A percentile compares a stretch with the other conserved stretches of the same genome.
Evolutionary conservation across 805 yeast species (phyloP).

Genomic region (Zygosaccharomyces bisporus): DNA sequence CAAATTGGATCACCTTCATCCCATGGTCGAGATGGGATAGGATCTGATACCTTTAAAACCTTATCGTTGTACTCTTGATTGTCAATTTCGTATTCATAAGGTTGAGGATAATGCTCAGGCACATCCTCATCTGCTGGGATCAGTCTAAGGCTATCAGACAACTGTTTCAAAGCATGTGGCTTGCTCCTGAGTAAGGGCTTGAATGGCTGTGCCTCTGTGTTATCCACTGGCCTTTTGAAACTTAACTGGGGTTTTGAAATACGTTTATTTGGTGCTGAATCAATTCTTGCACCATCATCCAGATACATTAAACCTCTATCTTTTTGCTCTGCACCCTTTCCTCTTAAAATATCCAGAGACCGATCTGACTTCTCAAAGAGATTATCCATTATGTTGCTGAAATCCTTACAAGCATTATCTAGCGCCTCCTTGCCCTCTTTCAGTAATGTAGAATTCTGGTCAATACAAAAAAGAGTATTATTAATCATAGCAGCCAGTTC

Average conservation of each 20-base stretch:
- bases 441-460: conserved; percentile 31
- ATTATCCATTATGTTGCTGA: conserved; percentile 61
- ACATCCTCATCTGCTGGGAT: conserved; percentile 39
- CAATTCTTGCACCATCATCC: conserved; percentile 41
- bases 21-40: conserved; percentile 62
- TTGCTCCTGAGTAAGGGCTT: conserved; percentile 66
- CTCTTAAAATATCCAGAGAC: conserved; percentile 48
- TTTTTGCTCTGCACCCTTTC: conserved; percentile 21
- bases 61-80: conserved; percentile 62
- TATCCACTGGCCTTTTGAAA: conserved; percentile 61
- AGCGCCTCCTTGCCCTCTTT: conserved; percentile 43
- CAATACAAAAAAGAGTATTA: conserved; percentile 39
- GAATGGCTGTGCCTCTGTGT: conserved; percentile 68
- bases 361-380: conserved; percentile 75
- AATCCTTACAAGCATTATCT: conserved; percentile 53
- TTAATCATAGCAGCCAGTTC: conserved; percentile 47
- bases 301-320: conserved; percentile 41
- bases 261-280: conserved; percentile 27
- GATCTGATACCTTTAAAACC: conserved; percentile 45
- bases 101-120: conserved; percentile 69
- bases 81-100: conserved; percentile 73
- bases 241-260: conserved; percentile 64
- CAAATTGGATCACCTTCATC: conserved; percentile 57
- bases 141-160: conserved; percentile 48
- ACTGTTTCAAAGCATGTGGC: conserved; percentile 62